phyloP scores from a whole-genome alignment of 2,329 filamentous ascomycete genomes.

The Trichophyton verrucosum region DNA sequence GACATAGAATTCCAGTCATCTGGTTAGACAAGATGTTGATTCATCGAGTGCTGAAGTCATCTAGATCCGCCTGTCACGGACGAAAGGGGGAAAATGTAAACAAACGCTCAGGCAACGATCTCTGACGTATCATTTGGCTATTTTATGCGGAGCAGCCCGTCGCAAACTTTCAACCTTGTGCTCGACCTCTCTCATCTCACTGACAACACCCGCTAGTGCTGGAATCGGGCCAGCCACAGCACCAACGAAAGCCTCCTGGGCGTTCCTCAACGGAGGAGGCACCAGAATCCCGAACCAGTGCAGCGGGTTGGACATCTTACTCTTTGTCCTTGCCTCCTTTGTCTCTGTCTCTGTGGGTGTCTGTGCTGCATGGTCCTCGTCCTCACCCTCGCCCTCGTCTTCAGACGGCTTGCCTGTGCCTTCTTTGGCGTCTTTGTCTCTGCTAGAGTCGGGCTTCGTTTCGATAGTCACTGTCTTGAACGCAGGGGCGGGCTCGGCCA shows the following conservation, averaged over 20 bases:
- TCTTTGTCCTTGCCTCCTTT: conserved; percentile 12
- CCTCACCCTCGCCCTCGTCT: background rate
- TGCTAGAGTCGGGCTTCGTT: background rate
- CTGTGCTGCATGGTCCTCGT: background rate
- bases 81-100: background rate
- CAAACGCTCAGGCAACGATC: background rate
- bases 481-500: background rate
- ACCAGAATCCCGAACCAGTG: conserved; percentile 40
- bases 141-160: background rate
- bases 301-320: conserved; percentile 28
- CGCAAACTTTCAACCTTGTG: conserved; percentile 21
- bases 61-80: background rate
- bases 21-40: background rate
- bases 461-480: background rate
- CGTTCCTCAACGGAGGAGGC: conserved; percentile 32
- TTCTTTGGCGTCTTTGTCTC: background rate
- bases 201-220: conserved; percentile 25
- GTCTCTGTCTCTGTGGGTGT: no score
- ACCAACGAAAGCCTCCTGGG: conserved; percentile 33
- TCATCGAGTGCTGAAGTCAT: background rate
- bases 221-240: conserved; percentile 28
- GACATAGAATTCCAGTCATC: background rate
- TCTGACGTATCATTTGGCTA: background rate
- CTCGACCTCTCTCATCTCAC: conserved; percentile 33
- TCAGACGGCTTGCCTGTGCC: background rate